Evolutionary conservation across 768 basidiomycete genomes (phyloP).

Genomic region (Suillus subaureus): DNA sequence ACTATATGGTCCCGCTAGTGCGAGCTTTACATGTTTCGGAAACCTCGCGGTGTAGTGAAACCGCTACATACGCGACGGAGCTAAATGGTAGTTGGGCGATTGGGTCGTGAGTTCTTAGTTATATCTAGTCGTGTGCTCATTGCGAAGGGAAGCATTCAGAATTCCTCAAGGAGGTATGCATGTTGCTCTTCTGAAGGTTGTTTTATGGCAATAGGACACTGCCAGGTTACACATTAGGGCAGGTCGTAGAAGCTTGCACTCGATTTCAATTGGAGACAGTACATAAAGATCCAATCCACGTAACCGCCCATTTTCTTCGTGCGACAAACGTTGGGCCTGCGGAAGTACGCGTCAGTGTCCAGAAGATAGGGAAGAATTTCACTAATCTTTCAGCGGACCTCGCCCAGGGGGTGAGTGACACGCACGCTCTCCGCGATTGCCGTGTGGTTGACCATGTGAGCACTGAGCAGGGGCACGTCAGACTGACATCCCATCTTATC

Average conservation of each 20-base stretch:
- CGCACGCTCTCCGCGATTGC: neutral
- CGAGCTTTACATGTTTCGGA: conserved; percentile 2
- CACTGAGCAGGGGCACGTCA: conserved; percentile 47
- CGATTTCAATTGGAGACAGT: conserved; percentile 47
- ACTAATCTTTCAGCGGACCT: conserved; percentile 63
- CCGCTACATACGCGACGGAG: conserved; percentile 9
- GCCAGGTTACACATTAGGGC: conserved; percentile 60
- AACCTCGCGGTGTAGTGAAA: neutral
- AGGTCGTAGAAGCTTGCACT: conserved; percentile 56
- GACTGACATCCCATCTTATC: conserved; percentile 55
- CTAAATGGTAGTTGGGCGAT: conserved; percentile 51
- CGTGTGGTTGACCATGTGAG: neutral
- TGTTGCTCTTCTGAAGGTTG: neutral
- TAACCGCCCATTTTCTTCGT: conserved; percentile 60
- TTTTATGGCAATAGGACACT: neutral
- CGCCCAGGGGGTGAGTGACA: conserved; percentile 51
- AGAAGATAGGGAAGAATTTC: conserved; percentile 55
- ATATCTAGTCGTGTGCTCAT: conserved; percentile 9
- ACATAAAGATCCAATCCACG: conserved; percentile 60
- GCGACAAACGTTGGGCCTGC: conserved; percentile 44
- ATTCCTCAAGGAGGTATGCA: conserved; percentile 55
- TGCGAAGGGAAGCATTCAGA: conserved; percentile 29
- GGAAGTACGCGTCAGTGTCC: conserved; percentile 46
- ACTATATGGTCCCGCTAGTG: neutral
- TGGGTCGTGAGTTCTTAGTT: conserved; percentile 39